Evolutionary conservation across 2,329 filamentous ascomycete genomes (phyloP).

Genomic region (Penicillium aurantiogriseum): DNA sequence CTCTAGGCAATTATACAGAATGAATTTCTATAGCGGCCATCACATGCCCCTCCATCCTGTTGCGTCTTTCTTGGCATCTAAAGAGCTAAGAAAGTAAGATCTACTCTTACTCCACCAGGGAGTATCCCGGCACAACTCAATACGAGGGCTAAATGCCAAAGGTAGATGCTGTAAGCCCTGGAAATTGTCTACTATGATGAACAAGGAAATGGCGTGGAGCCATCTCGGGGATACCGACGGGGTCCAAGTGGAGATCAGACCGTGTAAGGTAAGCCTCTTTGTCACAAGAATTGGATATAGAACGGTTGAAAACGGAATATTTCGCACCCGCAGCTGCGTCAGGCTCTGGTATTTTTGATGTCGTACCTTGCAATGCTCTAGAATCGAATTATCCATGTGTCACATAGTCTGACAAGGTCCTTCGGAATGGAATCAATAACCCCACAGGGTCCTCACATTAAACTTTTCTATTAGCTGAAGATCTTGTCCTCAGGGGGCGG

Average conservation of each 20-base stretch:
- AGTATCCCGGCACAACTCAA: neutral
- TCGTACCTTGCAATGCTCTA: slow-evolving; percentile 4
- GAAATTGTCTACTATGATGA: neutral
- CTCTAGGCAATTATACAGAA: slow-evolving; percentile 11
- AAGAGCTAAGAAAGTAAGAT: slow-evolving; percentile 7
- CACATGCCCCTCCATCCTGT: slow-evolving; percentile 3
- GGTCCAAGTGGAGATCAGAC: neutral
- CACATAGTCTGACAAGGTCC: slow-evolving; percentile 5
- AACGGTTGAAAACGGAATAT: slow-evolving; percentile 14
- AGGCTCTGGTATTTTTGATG: slow-evolving; percentile 9
- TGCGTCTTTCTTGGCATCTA: slow-evolving; percentile 16
- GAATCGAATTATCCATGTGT: neutral
- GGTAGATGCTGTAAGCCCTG: slow-evolving; percentile 10
- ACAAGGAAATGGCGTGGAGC: slow-evolving; percentile 5
- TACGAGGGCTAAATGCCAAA: neutral
- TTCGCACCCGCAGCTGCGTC: neutral
- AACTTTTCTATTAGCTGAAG: neutral
- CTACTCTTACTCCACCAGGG: slow-evolving; percentile 3
- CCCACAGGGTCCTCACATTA: neutral
- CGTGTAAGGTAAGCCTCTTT: neutral
- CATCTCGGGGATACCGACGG: slow-evolving; percentile 3
- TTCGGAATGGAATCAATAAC: neutral
- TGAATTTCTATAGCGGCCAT: neutral
- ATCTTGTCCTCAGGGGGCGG: neutral
- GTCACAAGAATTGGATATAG: neutral